Base-by-base conservation (phyloP, 2,329 filamentous ascomycete genomes). In the Samsoniella hepiali region DNA sequence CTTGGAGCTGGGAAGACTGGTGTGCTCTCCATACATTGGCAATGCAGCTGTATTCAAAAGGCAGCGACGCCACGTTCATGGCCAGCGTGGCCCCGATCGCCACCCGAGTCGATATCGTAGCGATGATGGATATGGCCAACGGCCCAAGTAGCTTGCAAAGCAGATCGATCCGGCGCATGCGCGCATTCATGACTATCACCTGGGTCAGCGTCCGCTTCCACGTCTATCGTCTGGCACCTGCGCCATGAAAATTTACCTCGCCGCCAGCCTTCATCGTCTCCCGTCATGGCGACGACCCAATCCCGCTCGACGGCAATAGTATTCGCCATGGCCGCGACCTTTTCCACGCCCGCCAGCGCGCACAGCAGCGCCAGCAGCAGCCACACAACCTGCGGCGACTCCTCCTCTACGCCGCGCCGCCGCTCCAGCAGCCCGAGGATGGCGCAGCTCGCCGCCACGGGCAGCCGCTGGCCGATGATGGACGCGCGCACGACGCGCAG, bases 111-210 rank as follows among this genome's bases (percentile, higher is more conserved):
- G 83, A 86, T 2, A 72, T 72, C 0, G 74, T 78, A 55, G 84
- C 81, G 0, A 87, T 67, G 1, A 85, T 68, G 1, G 83, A 80
- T 38, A 88, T 82, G n/a, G 77, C 75, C 2, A 88, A 74, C 0
- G 85, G 85, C 0, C 81, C 84, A 1, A 84, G 63, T 1, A 88
- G 76, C 67, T 88, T 88, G 73, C 84, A 87, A 17, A 83, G 70
- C 5, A 88, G 75, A 64, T 88, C 85, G 51, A 88, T 87, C 5
- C 85, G 80, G n/a, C 85, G 79, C 81, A 88, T 86, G n/a, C 77
- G 76, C 2, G 84, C 80, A 69, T 87, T 88, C 32, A 87, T 71
- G 7, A 73, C 78, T 74, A 64, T 44, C 36, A 17, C 60, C 65
- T n/a, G 66, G 22, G 62, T 45, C 42, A 49, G 69, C 65, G 5